Conservation (phyloP, 352 stramenopile genomes). For the Halophytophthora batemanensis region DNA sequence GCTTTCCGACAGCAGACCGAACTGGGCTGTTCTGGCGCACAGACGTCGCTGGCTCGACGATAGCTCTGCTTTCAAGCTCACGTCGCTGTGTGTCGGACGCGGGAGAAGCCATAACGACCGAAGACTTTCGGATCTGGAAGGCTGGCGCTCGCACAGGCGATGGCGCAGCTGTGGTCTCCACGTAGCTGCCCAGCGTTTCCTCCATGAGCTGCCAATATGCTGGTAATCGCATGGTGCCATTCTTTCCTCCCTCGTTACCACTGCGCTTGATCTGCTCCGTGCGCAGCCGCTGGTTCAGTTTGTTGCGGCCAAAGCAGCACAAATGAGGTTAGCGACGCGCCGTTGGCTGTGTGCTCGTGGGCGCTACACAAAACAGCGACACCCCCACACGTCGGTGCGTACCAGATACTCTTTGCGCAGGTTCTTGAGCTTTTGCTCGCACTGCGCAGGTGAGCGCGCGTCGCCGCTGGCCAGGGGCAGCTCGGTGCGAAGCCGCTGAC, state of each 20-base stretch:
- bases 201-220: conserved; percentile 13
- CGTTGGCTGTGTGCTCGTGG: no score
- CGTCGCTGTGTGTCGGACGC: no score
- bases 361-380: no score
- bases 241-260: background rate
- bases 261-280: background rate
- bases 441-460: conserved; percentile 11
- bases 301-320: no score
- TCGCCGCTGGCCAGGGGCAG: conserved; percentile 12
- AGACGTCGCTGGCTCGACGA: no score
- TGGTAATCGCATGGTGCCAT: conserved; percentile 1
- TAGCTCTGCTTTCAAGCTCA: no score
- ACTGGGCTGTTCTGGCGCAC: no score
- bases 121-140: background rate
- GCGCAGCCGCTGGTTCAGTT: background rate
- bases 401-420: conserved; percentile 17
- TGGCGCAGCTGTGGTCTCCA: background rate
- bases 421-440: conserved; percentile 21
- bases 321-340: no score
- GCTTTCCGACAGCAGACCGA: background rate
- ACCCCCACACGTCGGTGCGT: background rate
- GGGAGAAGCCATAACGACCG: background rate
- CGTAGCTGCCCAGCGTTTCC: conserved; percentile 6
- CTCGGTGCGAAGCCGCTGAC: conserved; percentile 7
- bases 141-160: background rate